Evolutionary conservation across 2,329 filamentous ascomycete species (phyloP), one percentile per base, ranked within the genome.

Genomic region (Graphilbum ipis-grandicollis): DNA sequence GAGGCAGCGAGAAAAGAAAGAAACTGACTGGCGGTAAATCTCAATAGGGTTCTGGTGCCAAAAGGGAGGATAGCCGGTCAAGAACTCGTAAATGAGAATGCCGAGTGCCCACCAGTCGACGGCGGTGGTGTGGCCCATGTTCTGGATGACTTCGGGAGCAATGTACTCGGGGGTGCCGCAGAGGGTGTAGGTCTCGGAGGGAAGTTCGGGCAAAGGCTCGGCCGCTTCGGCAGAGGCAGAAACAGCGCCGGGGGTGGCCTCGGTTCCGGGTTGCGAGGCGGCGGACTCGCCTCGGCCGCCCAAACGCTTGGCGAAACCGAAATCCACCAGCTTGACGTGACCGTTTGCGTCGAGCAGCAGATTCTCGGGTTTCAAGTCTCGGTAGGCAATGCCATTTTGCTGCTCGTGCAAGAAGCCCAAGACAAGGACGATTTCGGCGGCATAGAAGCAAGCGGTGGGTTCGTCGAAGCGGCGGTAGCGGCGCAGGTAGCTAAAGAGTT

Each of bases 31-130:
- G 53, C 84, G 82, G 57, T 88, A 88, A 40, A 88, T 88, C 53
- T 86, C 82, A 45, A 88, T 81, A 1, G 81, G 81, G 45, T 85
- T 88, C 45, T 82, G 75, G 50, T 86, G 77, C 79, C 81, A 90
- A 52, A 88, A 90, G 0, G 82, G 82, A 13, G 82, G 82, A 50
- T 86, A 85, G 21, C 82, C 82, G 9, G 82, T 84, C 34, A 88
- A 59, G 51, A 88, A 88, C 52, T 90, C 82, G 54, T 84, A 88
- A 41, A 88, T 75, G 39, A 90, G 57, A 46, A 88, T 85, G 19
- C 82, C 82, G 46, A 90, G 64, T 1, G 82, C 81, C 82, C 82
- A 88, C 81, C 81, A 88, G 60, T 88, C 81, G 26, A 88, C 81
- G 13, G 81, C 79, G 3, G 71, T 75, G 3, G 71, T 76, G 50